phyloP scores from a whole-genome alignment of 495 filamentous ascomycete species.

The Echria macrotheca region DNA sequence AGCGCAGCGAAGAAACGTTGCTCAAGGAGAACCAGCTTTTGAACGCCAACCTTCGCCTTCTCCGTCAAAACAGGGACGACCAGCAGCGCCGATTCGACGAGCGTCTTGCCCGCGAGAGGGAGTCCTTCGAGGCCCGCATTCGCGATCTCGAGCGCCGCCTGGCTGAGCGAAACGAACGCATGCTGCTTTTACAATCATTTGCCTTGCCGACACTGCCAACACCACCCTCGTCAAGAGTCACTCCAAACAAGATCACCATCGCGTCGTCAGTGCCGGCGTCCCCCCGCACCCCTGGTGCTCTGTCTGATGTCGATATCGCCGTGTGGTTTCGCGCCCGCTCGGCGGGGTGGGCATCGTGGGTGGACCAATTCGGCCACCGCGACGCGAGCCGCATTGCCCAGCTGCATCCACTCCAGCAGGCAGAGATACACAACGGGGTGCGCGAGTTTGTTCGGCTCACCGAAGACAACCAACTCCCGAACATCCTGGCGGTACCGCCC shows the following conservation, averaged over 20 bases:
- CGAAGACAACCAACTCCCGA: not conserved
- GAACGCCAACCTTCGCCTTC: no score
- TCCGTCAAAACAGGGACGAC: no score
- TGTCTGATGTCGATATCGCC: slow-evolving; percentile 6
- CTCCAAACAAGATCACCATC: no score
- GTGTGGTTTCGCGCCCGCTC: slow-evolving; percentile 10
- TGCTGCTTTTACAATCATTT: not conserved
- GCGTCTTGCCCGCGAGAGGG: slow-evolving; percentile 2
- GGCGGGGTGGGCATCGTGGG: not conserved
- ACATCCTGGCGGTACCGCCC: no score
- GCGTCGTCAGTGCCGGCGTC: no score
- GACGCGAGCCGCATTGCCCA: not conserved
- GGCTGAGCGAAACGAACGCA: not conserved
- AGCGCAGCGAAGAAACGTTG: no score
- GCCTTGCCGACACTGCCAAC: no score
- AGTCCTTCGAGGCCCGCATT: slow-evolving; percentile 11
- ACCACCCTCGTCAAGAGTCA: no score
- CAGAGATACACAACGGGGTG: slow-evolving; percentile 7
- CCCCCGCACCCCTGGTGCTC: not conserved
- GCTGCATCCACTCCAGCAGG: slow-evolving; percentile 12
- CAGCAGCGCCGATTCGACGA: not conserved
- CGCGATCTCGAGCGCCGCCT: slow-evolving; percentile 1
- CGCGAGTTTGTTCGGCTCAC: slow-evolving; percentile 11
- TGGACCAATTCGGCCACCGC: not conserved
- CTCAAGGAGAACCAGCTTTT: no score